A percentile compares a stretch with the other conserved stretches of the same genome.
These are phyloP conservation scores for Amanita inopinata DNA, from an alignment of 768 basidiomycete genomes.

Conservation along the genomic window DNA sequence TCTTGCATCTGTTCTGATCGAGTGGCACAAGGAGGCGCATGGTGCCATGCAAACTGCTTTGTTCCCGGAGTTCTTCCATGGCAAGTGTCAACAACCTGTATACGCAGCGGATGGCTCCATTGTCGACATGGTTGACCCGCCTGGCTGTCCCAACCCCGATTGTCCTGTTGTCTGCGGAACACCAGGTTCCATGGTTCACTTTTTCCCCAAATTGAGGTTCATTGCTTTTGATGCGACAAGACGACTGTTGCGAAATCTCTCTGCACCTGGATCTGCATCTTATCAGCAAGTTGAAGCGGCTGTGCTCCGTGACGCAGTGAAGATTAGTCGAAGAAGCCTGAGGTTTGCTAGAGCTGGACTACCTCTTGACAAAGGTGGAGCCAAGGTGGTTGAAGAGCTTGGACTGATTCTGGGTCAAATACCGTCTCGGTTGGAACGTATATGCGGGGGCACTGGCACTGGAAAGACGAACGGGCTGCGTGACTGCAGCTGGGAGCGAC, in stretches of 20 bases:
- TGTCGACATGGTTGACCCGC: constrained; percentile 41
- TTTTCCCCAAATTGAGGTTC: constrained; percentile 37
- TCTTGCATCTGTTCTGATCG: constrained; percentile 35
- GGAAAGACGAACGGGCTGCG: constrained; percentile 24
- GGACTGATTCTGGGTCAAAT: constrained; percentile 24
- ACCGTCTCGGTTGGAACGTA: constrained; percentile 20
- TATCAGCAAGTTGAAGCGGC: constrained; percentile 33
- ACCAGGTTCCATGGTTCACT: constrained; percentile 71
- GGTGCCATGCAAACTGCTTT: constrained; percentile 41
- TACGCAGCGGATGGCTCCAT: constrained; percentile 5
- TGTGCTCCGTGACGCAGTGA: constrained; percentile 27
- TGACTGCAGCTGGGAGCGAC: constrained; percentile 49
- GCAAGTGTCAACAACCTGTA: constrained; percentile 46
- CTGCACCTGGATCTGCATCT: constrained; percentile 26
- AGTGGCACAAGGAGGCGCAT: constrained; percentile 37
- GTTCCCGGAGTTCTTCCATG: constrained; percentile 66
- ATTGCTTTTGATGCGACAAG: constrained; percentile 40
- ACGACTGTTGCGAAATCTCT: constrained; percentile 23
- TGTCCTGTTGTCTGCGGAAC: constrained; percentile 76
- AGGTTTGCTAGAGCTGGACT: constrained; percentile 9
- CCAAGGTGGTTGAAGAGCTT: constrained; percentile 13
- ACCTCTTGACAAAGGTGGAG: not conserved
- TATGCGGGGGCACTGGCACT: constrained; percentile 35
- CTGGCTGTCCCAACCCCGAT: constrained; percentile 71
- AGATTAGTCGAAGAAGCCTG: constrained; percentile 10